Evolutionary conservation across 257 asterid genomes (phyloP).

Genomic region (Scutellaria barbata): DNA sequence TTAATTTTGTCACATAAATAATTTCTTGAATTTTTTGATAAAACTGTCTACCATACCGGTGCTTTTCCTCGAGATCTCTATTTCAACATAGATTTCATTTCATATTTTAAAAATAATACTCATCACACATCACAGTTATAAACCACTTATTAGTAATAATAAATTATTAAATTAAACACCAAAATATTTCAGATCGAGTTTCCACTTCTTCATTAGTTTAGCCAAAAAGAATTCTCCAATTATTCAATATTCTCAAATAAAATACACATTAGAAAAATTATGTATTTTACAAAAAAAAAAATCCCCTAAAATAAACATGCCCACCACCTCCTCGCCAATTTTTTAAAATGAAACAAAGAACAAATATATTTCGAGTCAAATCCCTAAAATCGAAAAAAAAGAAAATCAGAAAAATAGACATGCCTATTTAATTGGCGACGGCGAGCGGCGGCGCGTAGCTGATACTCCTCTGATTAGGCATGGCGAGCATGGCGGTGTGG

Average conservation of each 20-base stretch:
- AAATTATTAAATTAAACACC: no score
- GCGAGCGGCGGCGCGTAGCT: constrained; percentile 62
- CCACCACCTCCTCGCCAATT: background rate
- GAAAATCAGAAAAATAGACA: background rate
- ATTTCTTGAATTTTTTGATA: no score
- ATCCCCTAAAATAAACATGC: background rate
- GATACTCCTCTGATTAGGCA: constrained; percentile 89
- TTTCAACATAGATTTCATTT: no score
- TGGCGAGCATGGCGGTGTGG: constrained; percentile 98
- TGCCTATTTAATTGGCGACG: constrained; percentile 61
- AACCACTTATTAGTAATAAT: no score
- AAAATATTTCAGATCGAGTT: no score
- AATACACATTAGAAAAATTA: constrained; percentile 5
- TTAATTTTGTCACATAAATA: no score
- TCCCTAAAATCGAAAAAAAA: background rate
- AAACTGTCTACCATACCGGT: no score
- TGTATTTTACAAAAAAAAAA: constrained; percentile 19
- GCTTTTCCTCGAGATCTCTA: no score
- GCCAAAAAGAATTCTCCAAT: background rate
- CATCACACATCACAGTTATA: no score
- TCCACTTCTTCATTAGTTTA: background rate
- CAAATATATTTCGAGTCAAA: constrained; percentile 39
- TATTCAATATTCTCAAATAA: constrained; percentile 22
- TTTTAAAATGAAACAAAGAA: background rate
- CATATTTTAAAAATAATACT: no score